Base-by-base conservation (phyloP, 306 rosid species). In the Begonia fuchsioides region DNA sequence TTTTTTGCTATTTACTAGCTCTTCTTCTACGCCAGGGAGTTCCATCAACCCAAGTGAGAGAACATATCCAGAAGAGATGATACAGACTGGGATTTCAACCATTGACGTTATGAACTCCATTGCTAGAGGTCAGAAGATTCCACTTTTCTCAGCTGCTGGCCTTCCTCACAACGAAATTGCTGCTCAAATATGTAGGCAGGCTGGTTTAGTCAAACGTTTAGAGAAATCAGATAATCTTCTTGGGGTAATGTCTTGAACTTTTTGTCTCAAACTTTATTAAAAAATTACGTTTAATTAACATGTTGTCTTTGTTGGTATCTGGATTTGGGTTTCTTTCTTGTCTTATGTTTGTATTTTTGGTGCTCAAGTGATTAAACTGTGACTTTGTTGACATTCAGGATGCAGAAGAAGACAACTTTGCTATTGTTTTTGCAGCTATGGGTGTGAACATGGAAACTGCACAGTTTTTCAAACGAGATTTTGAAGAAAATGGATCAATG, bases 401-500 rank as follows among this genome's bases (percentile, higher is more conserved):
- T 51, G 72, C 38, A 18, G 87, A 67, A 69, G 98, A 85, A 18
- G 98, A 92, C 79, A 85, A 92, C 62, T 92, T 92, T 63, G 98
- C 98, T 69, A 92, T 85, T 67, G 98, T 90, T 62, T 92, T 92
- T 77, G 98, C 98, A 12, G 98, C 98, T 65, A 92, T 92, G 98
- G 98, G 98, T 61, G 98, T 92, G 58, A 92, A 92, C 73, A 92
- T 92, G 98, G 98, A 92, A 75, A 79, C 98, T 54, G 98, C 98
- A 15, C 98, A 92, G 74, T 92, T 92, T 67, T 92, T 92, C 56
- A 92, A 92, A 64, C 96, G 98, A 40, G 98, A 92, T 74, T 92
- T 92, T 63, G 98, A 92, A 85, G 98, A 92, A 73, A 85, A 92
- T 71, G 98, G 98, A 41, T 92, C 98, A 32, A 92, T 92, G 98